phyloP scores from a whole-genome alignment of 441 rosid genomes.

The Theobroma grandiflorum region DNA sequence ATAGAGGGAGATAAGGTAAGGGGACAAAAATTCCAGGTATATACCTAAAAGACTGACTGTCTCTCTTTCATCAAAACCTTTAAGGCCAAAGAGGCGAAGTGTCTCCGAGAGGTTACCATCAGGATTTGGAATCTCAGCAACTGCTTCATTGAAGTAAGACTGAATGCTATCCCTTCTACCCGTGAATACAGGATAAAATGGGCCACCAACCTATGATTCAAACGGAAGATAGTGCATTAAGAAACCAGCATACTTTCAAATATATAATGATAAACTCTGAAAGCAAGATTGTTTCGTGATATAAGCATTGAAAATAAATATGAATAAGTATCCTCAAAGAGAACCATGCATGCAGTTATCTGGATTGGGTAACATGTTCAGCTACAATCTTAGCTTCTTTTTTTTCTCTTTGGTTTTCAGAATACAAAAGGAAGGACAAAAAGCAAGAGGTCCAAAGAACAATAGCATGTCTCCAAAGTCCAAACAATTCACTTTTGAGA shows the following conservation, averaged over 20 bases:
- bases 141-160: conserved; percentile 47
- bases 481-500: no score
- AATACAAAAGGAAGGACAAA: no score
- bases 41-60: conserved; percentile 59
- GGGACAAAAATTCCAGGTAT: neutral
- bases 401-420: neutral
- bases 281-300: neutral
- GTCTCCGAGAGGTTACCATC: conserved; percentile 36
- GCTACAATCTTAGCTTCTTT: neutral
- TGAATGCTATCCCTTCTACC: conserved; percentile 55
- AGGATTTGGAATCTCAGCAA: conserved; percentile 51
- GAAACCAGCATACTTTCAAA: neutral
- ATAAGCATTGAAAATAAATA: neutral
- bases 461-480: no score
- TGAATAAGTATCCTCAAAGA: neutral
- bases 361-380: neutral
- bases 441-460: no score
- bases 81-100: conserved; percentile 42
- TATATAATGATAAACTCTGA: neutral
- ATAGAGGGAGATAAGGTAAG: neutral
- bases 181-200: conserved; percentile 58
- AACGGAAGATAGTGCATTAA: neutral
- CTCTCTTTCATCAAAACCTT: conserved; percentile 54
- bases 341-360: neutral
- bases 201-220: conserved; percentile 52